Base-by-base conservation (phyloP, 163 green algal genomes). In the Scenedesmus sp. region DNA sequence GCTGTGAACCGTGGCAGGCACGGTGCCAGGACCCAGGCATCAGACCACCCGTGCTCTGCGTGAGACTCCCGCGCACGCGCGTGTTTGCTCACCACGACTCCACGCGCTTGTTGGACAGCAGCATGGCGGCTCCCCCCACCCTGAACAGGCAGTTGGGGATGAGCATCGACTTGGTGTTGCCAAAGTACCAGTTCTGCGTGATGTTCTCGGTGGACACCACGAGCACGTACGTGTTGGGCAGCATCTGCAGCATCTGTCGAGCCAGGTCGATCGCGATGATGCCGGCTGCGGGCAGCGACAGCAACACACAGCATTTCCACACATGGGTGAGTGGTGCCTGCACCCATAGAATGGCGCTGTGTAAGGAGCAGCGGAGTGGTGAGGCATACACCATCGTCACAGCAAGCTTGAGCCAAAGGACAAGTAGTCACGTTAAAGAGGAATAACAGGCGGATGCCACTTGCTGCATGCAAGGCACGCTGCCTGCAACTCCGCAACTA, bases 131-230 rank as follows among this genome's bases (percentile, higher is more conserved):
- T 43, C 96, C 96, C 0, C 97, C 97, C 42, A 99, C 90, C 53
- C 97, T 95, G 95, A 99, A 99, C 12, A 99, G 93, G 94, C 94
- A 97, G 93, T 99, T 99, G 86, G 97, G 96, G 83, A 99, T 97
- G 70, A 99, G 93, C 97, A 99, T 99, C 26, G 44, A 79, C 80
- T 92, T 92, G 80, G 80, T 92, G 80, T 92, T 92, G 88, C 88
- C 88, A 92, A 92, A 92, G 88, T 92, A 92, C 93, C 93, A 95
- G 89, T 95, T 95, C 89, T 95, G 93, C 0, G 97, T 99, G 90
- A 99, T 98, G 94, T 99, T 99, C 94, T 99, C 97, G 0, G 97
- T 99, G 53, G 93, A 97, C 26, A 99, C 95, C 1, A 99, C 96
- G 46, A 99, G 87, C 10, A 94, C 96, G 43, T 93, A 95, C 13